Percentiles rank a stretch among this genome's conserved stretches.
Conservation (phyloP, 2,329 filamentous ascomycete genomes). For the Graphilbum sp. region DNA sequence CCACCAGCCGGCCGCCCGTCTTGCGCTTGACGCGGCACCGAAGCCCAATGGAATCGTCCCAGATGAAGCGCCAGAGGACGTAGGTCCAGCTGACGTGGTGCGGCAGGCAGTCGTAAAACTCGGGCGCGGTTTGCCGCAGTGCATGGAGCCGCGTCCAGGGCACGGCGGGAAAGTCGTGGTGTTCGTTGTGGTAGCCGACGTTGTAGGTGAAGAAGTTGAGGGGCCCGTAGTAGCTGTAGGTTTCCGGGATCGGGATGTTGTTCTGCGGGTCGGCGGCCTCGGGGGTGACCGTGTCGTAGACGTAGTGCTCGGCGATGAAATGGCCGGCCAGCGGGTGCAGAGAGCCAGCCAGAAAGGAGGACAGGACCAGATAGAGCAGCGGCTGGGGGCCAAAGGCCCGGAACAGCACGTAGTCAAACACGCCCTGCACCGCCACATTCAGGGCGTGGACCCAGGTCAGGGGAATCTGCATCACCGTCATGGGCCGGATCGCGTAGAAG, state of each 20-base stretch:
- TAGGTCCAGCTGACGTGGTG: conserved; percentile 79
- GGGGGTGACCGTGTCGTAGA: conserved; percentile 49
- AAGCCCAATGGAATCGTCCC: conserved; percentile 76
- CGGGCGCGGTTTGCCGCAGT: conserved; percentile 63
- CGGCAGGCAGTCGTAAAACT: conserved; percentile 84
- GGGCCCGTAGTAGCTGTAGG: conserved; percentile 89
- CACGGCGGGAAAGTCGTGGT: conserved; percentile 95
- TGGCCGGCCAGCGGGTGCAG: conserved; percentile 91
- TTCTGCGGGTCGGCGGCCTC: conserved; percentile 40
- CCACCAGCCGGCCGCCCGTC: conserved; percentile 51
- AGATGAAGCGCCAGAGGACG: conserved; percentile 91
- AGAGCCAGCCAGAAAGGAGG: conserved; percentile 83
- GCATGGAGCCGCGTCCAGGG: conserved; percentile 78
- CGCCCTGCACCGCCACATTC: conserved; percentile 63
- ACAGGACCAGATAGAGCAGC: conserved; percentile 70
- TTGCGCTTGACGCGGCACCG: conserved; percentile 88
- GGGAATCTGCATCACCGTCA: conserved; percentile 82
- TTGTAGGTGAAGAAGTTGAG: conserved; percentile 93
- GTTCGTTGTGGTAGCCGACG: conserved; percentile 94
- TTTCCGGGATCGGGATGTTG: conserved; percentile 64
- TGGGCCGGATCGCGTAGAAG: conserved; percentile 93
- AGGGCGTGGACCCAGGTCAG: conserved; percentile 71
- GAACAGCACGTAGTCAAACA: conserved; percentile 60
- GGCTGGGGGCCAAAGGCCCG: conserved; percentile 43
- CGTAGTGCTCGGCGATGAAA: conserved; percentile 97